These are phyloP conservation scores for Nakazawaea wickerhamii DNA, from an alignment of 805 yeast species.

Conservation along the genomic window DNA sequence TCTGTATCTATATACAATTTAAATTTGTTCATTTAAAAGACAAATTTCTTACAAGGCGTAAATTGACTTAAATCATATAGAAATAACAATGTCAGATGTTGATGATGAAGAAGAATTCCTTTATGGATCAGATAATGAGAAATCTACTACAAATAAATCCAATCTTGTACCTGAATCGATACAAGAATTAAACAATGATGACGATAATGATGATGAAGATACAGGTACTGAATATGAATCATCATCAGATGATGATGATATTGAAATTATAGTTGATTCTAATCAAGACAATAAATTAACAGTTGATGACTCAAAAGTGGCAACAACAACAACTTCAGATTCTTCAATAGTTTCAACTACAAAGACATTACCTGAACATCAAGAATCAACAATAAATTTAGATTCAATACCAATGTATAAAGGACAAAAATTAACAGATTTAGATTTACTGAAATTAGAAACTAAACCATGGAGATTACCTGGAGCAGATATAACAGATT, in stretches of 20 bases:
- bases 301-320: constrained; percentile 13
- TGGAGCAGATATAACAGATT: constrained; percentile 91
- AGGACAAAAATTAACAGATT: constrained; percentile 77
- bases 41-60: neutral
- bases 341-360: constrained; percentile 18
- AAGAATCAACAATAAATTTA: constrained; percentile 48
- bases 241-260: constrained; percentile 62
- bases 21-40: neutral
- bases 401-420: constrained; percentile 67
- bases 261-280: constrained; percentile 74
- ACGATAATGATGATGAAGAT: constrained; percentile 33
- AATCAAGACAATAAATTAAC: constrained; percentile 29
- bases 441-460: constrained; percentile 73
- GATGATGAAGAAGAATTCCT: constrained; percentile 63
- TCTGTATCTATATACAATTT: neutral
- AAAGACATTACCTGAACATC: constrained; percentile 30
- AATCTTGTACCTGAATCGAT: constrained; percentile 15
- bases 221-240: constrained; percentile 44
- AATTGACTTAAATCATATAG: neutral
- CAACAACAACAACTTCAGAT: constrained; percentile 14
- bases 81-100: constrained; percentile 5
- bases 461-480: constrained; percentile 99
- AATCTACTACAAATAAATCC: constrained; percentile 18
- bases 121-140: constrained; percentile 49
- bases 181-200: constrained; percentile 17